A percentile compares a stretch with the other conserved stretches of the same genome.
Conservation (phyloP, 2,329 filamentous ascomycete genomes). For the Raffaelea ambrosiae region DNA sequence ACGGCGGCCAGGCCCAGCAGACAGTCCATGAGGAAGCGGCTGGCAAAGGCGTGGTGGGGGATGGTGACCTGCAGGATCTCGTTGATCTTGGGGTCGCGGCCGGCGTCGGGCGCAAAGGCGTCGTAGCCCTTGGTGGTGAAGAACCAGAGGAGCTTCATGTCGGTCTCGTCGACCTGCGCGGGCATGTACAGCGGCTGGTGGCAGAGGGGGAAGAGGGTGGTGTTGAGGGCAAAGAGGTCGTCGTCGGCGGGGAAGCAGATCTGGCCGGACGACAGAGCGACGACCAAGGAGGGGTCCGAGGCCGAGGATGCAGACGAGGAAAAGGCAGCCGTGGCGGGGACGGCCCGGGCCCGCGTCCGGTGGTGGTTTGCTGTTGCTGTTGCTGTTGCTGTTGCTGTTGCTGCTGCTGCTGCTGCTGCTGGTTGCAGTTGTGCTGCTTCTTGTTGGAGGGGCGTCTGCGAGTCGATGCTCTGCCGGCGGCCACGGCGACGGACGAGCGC, state of each 20-base stretch:
- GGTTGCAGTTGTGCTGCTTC: no score
- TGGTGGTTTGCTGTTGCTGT: background rate
- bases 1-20: conserved; percentile 43
- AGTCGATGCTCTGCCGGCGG: no score
- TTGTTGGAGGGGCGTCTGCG: no score
- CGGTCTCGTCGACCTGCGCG: conserved; percentile 25
- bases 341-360: no score
- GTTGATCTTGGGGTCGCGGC: conserved; percentile 25
- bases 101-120: conserved; percentile 35
- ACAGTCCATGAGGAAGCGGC: conserved; percentile 46
- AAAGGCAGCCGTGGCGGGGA: background rate
- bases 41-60: conserved; percentile 40
- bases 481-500: no score
- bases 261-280: background rate
- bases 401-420: no score
- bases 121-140: conserved; percentile 38
- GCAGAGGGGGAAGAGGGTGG: background rate
- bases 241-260: background rate
- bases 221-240: background rate
- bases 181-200: conserved; percentile 28
- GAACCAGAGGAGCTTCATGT: conserved; percentile 49
- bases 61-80: conserved; percentile 36
- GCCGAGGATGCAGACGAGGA: conserved; percentile 5
- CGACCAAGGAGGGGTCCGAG: background rate
- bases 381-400: background rate